A percentile compares a stretch with the other conserved stretches of the same genome.
Evolutionary conservation across 257 asterid species (phyloP).

Genomic region (Parsonsia alboflavescens): DNA sequence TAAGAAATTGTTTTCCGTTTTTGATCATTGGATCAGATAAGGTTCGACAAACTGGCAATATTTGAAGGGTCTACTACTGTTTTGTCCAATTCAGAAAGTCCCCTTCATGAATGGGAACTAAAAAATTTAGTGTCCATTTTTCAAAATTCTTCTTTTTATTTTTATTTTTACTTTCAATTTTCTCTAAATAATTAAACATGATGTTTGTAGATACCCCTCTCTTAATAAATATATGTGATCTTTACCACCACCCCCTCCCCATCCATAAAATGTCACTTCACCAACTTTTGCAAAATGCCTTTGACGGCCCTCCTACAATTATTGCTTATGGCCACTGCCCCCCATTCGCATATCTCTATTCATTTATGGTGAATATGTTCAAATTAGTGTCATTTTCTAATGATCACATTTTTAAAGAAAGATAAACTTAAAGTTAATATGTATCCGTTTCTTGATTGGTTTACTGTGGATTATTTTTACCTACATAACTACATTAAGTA

Average conservation of each 20-base stretch:
- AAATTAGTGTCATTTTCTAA: background rate
- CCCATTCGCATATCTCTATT: background rate
- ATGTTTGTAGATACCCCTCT: background rate
- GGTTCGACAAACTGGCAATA: constrained; percentile 26
- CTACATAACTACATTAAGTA: no score
- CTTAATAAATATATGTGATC: background rate
- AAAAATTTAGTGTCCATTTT: background rate
- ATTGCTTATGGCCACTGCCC: constrained; percentile 7
- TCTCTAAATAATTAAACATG: background rate
- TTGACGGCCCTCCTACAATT: constrained; percentile 6
- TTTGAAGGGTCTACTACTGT: constrained; percentile 10
- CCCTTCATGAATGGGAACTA: constrained; percentile 7
- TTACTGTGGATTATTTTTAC: no score
- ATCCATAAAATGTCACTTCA: constrained; percentile 13
- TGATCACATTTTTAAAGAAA: background rate
- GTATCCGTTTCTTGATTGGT: no score
- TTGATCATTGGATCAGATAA: constrained; percentile 22
- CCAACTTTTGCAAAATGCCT: constrained; percentile 1
- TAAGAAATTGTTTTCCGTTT: background rate
- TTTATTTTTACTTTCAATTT: background rate
- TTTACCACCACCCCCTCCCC: background rate
- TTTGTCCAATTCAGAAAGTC: constrained; percentile 19
- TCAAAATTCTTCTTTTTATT: background rate
- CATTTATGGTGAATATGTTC: background rate
- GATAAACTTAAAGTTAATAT: background rate